Evolutionary conservation across 495 filamentous ascomycete genomes (phyloP).

Genomic region (Parathielavia hyrcaniae): DNA sequence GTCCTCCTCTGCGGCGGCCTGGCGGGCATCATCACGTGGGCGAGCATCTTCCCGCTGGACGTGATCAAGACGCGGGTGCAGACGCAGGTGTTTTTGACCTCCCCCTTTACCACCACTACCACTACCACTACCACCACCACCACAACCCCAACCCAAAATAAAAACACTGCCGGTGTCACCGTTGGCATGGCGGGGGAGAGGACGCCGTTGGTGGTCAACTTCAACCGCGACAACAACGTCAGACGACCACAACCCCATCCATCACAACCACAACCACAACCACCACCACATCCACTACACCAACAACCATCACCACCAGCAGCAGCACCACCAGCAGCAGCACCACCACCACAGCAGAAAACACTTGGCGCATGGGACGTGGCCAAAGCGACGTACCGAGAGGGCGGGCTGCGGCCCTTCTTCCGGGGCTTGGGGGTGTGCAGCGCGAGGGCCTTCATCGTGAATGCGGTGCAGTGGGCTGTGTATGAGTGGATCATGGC

Average conservation of each 20-base stretch:
- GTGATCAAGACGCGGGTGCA: conserved; percentile 85
- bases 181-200: conserved; percentile 23
- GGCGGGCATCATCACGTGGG: conserved; percentile 79
- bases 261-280: too few relatives aligned
- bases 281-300: too few relatives aligned
- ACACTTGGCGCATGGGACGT: conserved; percentile 52
- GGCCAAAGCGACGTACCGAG: conserved; percentile 55
- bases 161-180: conserved; percentile 25
- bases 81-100: conserved; percentile 42
- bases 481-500: conserved; percentile 80
- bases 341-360: not conserved
- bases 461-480: conserved; percentile 77
- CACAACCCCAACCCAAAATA: not conserved
- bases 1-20: conserved; percentile 76
- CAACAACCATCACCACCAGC: too few relatives aligned
- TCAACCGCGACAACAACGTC: not conserved
- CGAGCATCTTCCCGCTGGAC: conserved; percentile 80
- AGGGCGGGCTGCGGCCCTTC: conserved; percentile 61
- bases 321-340: too few relatives aligned
- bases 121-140: not conserved
- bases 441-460: conserved; percentile 75
- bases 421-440: conserved; percentile 74
- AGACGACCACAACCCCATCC: too few relatives aligned
- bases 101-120: too few relatives aligned
- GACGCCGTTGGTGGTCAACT: conserved; percentile 28